These are phyloP conservation scores for Cochlearia excelsa DNA, from an alignment of 345 rosid species.

Conservation along the genomic window DNA sequence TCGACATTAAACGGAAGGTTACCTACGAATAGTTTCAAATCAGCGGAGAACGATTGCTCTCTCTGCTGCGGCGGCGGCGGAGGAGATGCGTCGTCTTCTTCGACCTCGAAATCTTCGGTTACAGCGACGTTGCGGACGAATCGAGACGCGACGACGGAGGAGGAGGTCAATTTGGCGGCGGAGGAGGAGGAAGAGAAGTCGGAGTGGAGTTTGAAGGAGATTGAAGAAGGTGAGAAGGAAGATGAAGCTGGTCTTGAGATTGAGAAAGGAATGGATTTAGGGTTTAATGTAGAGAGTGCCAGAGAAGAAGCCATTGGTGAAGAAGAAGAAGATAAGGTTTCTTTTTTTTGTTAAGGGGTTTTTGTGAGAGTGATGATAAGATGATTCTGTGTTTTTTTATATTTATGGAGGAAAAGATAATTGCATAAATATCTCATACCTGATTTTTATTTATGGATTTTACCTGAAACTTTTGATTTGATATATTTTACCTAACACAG, in stretches of 20 bases:
- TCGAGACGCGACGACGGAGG: constrained; percentile 37
- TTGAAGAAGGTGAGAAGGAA: constrained; percentile 38
- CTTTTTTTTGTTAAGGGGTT: not conserved
- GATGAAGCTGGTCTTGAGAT: constrained; percentile 40
- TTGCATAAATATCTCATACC: too few relatives aligned
- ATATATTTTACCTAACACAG: too few relatives aligned
- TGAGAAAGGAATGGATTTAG: constrained; percentile 44
- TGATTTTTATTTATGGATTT: not conserved
- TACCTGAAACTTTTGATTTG: not conserved
- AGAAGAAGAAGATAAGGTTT: constrained; percentile 41
- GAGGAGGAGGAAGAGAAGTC: constrained; percentile 41
- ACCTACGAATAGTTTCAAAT: constrained; percentile 89
- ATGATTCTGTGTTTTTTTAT: not conserved
- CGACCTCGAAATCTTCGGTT: constrained; percentile 60
- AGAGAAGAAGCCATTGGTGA: constrained; percentile 53
- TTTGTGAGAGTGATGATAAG: constrained; percentile 30
- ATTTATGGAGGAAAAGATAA: constrained; percentile 22
- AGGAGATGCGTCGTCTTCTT: constrained; percentile 51
- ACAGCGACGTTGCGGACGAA: constrained; percentile 56
- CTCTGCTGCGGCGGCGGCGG: constrained; percentile 38
- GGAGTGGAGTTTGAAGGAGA: constrained; percentile 40
- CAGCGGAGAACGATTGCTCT: constrained; percentile 53
- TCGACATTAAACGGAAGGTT: constrained; percentile 85
- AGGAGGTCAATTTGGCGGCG: constrained; percentile 28
- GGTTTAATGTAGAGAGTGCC: constrained; percentile 54